Evolutionary conservation across 805 yeast genomes (phyloP).

Genomic region (Cyberlindnera meyerae): DNA sequence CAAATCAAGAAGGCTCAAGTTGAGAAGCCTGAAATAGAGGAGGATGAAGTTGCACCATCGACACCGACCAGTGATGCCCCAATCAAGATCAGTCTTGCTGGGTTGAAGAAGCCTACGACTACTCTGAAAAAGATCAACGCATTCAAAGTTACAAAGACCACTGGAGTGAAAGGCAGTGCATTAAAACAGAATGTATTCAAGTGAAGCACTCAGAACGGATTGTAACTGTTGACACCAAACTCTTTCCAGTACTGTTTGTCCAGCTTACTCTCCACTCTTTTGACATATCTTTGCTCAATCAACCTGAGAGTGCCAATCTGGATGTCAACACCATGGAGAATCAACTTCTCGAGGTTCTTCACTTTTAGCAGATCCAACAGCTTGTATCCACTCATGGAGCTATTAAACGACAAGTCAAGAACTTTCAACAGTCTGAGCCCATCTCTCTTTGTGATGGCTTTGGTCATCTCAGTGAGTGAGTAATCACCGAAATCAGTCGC

Average conservation of each 20-base stretch:
- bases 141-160: constrained; percentile 19
- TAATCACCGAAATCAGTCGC: constrained; percentile 22
- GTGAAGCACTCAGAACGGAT: constrained; percentile 15
- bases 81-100: constrained; percentile 13
- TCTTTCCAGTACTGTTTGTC: constrained; percentile 23
- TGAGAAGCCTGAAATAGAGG: constrained; percentile 44
- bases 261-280: constrained; percentile 19
- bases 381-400: constrained; percentile 19
- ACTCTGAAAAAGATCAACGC: constrained; percentile 14
- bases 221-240: constrained; percentile 21
- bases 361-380: constrained; percentile 18
- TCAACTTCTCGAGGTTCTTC: constrained; percentile 9
- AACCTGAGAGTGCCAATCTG: constrained; percentile 16
- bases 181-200: constrained; percentile 16
- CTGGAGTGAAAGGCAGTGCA: constrained; percentile 9
- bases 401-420: constrained; percentile 24
- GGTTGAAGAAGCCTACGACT: constrained; percentile 10
- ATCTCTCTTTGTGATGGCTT: constrained; percentile 6
- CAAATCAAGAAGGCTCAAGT: constrained; percentile 41
- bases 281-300: constrained; percentile 15
- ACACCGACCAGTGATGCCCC: constrained; percentile 8
- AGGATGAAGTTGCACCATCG: too few species aligned
- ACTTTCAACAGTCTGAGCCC: constrained; percentile 7
- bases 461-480: constrained; percentile 14
- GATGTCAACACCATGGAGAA: constrained; percentile 22